These are phyloP conservation scores for Naegleria gruberi DNA, from an alignment of 208 protist genomes.

Conservation along the genomic window DNA sequence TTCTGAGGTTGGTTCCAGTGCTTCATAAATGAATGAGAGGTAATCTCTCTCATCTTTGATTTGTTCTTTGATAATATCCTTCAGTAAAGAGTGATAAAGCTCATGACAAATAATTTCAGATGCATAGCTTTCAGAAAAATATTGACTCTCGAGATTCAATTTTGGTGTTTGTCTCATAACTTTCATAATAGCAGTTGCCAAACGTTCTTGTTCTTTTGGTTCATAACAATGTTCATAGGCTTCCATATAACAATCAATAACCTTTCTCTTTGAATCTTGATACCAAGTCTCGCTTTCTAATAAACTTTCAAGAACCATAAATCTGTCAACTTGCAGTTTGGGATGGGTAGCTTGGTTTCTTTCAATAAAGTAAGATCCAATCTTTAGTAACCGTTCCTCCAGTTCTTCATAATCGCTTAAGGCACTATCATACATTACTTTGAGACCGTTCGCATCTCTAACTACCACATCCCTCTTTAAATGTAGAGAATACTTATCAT, in stretches of 20 bases:
- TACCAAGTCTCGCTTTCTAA: conserved; percentile 45
- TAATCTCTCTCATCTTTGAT: conserved; percentile 29
- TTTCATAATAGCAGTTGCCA: conserved; percentile 31
- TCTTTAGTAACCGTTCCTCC: conserved; percentile 33
- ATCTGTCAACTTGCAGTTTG: conserved; percentile 28
- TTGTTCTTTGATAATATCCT: conserved; percentile 39
- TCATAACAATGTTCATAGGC: conserved; percentile 40
- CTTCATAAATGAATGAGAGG: neutral
- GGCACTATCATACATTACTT: conserved; percentile 39
- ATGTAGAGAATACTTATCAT: conserved; percentile 25
- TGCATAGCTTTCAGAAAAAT: conserved; percentile 38
- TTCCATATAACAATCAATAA: conserved; percentile 41
- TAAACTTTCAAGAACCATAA: conserved; percentile 37
- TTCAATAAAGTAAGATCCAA: conserved; percentile 35
- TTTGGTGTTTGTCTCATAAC: conserved; percentile 33
- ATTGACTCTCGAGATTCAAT: conserved; percentile 32
- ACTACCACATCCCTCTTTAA: conserved; percentile 23
- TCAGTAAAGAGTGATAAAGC: conserved; percentile 33
- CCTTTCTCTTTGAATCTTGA: conserved; percentile 34
- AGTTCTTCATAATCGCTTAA: conserved; percentile 33
- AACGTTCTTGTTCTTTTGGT: conserved; percentile 1
- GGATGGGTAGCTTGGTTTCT: neutral
- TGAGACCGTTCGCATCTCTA: conserved; percentile 31
- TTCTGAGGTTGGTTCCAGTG: neutral
- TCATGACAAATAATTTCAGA: conserved; percentile 39